These are phyloP conservation scores for Paracamarosporium sp. DNA, from an alignment of 2,329 filamentous ascomycete genomes.

Conservation along the genomic window DNA sequence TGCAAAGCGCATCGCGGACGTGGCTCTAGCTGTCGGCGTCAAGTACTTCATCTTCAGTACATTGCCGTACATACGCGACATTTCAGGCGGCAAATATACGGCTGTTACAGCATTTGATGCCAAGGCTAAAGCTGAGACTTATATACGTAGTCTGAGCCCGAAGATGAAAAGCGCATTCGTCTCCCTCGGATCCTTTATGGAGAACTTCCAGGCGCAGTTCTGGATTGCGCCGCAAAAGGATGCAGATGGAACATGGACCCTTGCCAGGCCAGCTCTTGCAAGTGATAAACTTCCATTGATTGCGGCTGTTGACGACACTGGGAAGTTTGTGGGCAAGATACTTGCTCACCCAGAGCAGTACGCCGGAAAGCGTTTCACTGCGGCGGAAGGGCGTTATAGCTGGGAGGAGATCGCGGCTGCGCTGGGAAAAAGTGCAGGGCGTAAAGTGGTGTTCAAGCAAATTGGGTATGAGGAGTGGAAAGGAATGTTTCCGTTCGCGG, in stretches of 20 bases:
- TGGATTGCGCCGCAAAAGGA: constrained; percentile 37
- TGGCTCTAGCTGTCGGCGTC: constrained; percentile 42
- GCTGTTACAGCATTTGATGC: constrained; percentile 50
- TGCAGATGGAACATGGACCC: constrained; percentile 37
- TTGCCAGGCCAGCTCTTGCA: constrained; percentile 6
- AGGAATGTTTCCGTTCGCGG: not conserved
- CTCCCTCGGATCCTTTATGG: constrained; percentile 14
- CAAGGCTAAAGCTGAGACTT: constrained; percentile 56
- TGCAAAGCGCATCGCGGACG: constrained; percentile 49
- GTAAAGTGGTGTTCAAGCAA: constrained; percentile 24
- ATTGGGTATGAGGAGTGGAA: constrained; percentile 16
- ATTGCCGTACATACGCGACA: constrained; percentile 36
- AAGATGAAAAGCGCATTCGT: constrained; percentile 17
- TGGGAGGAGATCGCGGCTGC: constrained; percentile 47
- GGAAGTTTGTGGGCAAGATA: constrained; percentile 48
- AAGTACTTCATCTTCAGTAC: constrained; percentile 52
- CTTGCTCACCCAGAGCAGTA: constrained; percentile 49
- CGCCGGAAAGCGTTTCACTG: constrained; percentile 51
- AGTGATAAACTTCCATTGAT: constrained; percentile 46
- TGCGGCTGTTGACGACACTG: constrained; percentile 49
- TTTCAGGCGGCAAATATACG: constrained; percentile 43
- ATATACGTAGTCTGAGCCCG: constrained; percentile 53
- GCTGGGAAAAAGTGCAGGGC: constrained; percentile 47
- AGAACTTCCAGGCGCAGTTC: constrained; percentile 14
- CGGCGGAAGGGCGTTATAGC: constrained; percentile 48